Evolutionary conservation across 371 early-diverging fungal species (phyloP), one percentile per base, ranked within the genome.

Genomic region (Rhizomucor miehei): DNA sequence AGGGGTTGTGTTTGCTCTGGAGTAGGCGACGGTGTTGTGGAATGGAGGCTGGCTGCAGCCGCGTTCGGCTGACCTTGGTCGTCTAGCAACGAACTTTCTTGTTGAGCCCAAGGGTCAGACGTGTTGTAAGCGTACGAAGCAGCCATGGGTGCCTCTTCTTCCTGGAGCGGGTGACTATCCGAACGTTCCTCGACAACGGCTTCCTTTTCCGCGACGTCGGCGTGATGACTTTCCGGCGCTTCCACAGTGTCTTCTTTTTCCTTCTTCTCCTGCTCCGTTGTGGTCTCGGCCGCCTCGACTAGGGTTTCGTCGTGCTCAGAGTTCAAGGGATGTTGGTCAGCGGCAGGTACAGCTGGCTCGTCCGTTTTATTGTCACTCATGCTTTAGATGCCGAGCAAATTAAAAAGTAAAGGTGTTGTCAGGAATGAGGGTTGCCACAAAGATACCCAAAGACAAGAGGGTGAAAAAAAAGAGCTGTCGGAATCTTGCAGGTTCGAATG

Each of bases 61-160:
- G 20, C 51, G n/a, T 35, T 65, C 62, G 11, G 65, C 61, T 39
- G 48, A 48, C 62, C 63, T 54, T 71, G 52, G 24, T 56, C 59
- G 36, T 71, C 61, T 17, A 66, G 40, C 14, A 70, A 60, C 10
- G 62, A 39, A 11, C 51, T 60, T 19, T 65, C 66, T 40, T 68
- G 66, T 45, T 67, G 65, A 29, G 29, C 29, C 29, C 29, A 29
- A 8, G 29, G 29, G 8, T 29, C 29, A 3, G 29, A 8, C 8
- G 29, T 8, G 29, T 29, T 29, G 29, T 29, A 29, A 8, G 29
- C 29, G 8, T 29, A 29, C 8, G 29, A 29, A 3, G 29, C 29
- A 3, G 8, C 29, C 3, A 8, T 3, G 5, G 3, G 29, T 29
- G 3, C 29, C 8, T 29, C 29, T 29, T 29, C 29, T 29, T 29